These are phyloP conservation scores for Tolypocladium ophioglossoides DNA, from an alignment of 2,329 filamentous ascomycete species.

Conservation along the genomic window DNA sequence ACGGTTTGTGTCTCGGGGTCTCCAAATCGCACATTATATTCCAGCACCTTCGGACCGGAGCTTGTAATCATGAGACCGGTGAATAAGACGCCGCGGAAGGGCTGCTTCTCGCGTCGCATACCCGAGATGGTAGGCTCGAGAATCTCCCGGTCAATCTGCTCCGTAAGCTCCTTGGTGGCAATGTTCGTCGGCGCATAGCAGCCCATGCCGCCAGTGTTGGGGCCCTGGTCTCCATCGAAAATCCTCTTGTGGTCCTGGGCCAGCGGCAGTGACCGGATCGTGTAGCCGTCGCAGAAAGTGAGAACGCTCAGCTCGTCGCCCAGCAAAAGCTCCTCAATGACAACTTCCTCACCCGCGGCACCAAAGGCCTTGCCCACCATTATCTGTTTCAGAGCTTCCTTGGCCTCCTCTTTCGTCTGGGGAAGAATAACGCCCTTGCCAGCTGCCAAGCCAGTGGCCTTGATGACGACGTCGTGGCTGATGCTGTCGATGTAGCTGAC, in stretches of 20 bases:
- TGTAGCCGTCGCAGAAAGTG: conserved; percentile 82
- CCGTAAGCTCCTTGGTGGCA: conserved; percentile 63
- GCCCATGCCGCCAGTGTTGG: conserved; percentile 96
- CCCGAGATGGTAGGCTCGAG: conserved; percentile 85
- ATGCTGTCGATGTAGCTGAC: conserved; percentile 63
- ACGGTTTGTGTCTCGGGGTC: conserved; percentile 88
- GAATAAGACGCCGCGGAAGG: conserved; percentile 67
- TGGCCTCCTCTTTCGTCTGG: conserved; percentile 69
- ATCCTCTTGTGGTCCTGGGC: conserved; percentile 97
- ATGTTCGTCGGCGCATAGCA: conserved; percentile 89
- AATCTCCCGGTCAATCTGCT: conserved; percentile 67
- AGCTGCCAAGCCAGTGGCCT: conserved; percentile 82
- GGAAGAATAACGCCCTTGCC: conserved; percentile 95
- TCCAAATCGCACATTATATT: conserved; percentile 90
- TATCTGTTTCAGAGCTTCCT: conserved; percentile 71
- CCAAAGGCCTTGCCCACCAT: conserved; percentile 88
- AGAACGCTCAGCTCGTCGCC: conserved; percentile 90
- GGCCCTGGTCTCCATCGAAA: conserved; percentile 78
- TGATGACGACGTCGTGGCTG: conserved; percentile 74
- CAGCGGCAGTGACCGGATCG: conserved; percentile 72
- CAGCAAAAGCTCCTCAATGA: conserved; percentile 87
- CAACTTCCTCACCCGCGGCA: conserved; percentile 75
- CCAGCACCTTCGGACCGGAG: conserved; percentile 68
- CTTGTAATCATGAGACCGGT: conserved; percentile 91
- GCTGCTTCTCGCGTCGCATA: conserved; percentile 70